These are phyloP conservation scores for Tylopilus orsonianus DNA, from an alignment of 1,284 basidiomycete species.

Conservation along the genomic window DNA sequence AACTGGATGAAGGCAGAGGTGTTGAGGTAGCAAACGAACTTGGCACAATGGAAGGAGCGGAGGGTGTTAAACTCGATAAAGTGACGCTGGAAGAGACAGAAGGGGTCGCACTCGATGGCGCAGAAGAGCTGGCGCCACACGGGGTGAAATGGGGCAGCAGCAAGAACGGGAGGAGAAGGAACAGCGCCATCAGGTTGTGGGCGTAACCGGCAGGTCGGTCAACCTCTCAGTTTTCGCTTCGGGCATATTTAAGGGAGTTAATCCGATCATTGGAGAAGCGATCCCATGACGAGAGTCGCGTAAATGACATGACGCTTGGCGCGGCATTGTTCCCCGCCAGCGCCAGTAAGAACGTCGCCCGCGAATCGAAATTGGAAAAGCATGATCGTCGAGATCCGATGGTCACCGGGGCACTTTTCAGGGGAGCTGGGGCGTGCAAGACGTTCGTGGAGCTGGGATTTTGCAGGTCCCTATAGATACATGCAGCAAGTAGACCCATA, in stretches of 20 bases:
- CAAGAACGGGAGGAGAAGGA: slow-evolving; percentile 16
- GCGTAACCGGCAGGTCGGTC: background rate
- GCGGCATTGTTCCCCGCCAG: background rate
- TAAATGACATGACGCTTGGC: slow-evolving; percentile 1
- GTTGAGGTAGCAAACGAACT: background rate
- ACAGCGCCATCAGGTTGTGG: slow-evolving; percentile 17
- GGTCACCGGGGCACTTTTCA: slow-evolving; percentile 4
- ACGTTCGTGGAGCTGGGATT: background rate
- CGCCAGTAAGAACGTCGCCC: background rate
- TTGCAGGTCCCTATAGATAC: slow-evolving; percentile 3
- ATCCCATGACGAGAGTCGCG: slow-evolving; percentile 4
- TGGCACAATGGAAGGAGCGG: slow-evolving; percentile 8
- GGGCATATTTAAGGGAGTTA: slow-evolving; percentile 8
- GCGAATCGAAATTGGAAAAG: background rate
- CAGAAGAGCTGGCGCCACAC: background rate
- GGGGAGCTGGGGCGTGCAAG: background rate
- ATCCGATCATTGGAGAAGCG: too few species aligned
- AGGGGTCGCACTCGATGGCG: background rate
- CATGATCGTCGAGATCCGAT: background rate
- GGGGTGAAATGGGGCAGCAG: slow-evolving; percentile 21
- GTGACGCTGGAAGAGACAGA: slow-evolving; percentile 5
- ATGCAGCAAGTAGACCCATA: background rate
- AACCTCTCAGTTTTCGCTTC: too few species aligned
- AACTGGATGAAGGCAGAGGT: background rate
- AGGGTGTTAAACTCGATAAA: background rate